These are phyloP conservation scores for Mycena rosella DNA, from an alignment of 768 basidiomycete genomes.

Conservation along the genomic window DNA sequence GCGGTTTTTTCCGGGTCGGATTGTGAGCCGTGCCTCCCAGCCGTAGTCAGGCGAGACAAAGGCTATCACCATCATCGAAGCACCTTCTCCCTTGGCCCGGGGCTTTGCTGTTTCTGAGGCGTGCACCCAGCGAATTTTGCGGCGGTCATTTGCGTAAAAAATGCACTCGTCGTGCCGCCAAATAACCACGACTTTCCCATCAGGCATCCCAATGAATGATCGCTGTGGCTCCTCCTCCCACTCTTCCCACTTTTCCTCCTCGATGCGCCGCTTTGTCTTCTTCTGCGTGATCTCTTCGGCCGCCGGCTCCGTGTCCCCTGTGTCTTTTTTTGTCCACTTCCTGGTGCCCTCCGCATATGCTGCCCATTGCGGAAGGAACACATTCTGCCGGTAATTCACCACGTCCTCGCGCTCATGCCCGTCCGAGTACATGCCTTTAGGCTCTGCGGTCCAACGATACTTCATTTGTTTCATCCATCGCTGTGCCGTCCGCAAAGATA, in stretches of 20 bases:
- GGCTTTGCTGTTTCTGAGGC: conserved; percentile 36
- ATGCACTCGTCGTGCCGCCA: conserved; percentile 49
- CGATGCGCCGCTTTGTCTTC: not conserved
- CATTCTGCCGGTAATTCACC: conserved; percentile 43
- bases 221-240: not conserved
- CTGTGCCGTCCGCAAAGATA: conserved; percentile 42
- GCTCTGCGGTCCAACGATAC: conserved; percentile 42
- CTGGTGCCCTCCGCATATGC: conserved; percentile 28
- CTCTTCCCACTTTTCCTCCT: no score
- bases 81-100: conserved; percentile 46
- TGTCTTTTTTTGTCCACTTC: conserved; percentile 10
- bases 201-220: not conserved
- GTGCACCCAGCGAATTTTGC: conserved; percentile 42
- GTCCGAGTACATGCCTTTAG: conserved; percentile 46
- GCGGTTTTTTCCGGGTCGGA: not conserved
- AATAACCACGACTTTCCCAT: conserved; percentile 34
- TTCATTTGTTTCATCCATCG: conserved; percentile 48
- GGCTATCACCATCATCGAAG: conserved; percentile 46
- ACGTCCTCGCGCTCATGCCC: conserved; percentile 51
- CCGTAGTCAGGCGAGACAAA: conserved; percentile 45
- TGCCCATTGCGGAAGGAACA: conserved; percentile 39
- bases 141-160: conserved; percentile 48
- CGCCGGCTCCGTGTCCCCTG: no score
- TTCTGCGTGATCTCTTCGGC: no score
- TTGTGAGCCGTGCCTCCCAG: conserved; percentile 14